Conservation (phyloP, 106 monocot species). For the Acanthochlamys bracteata region DNA sequence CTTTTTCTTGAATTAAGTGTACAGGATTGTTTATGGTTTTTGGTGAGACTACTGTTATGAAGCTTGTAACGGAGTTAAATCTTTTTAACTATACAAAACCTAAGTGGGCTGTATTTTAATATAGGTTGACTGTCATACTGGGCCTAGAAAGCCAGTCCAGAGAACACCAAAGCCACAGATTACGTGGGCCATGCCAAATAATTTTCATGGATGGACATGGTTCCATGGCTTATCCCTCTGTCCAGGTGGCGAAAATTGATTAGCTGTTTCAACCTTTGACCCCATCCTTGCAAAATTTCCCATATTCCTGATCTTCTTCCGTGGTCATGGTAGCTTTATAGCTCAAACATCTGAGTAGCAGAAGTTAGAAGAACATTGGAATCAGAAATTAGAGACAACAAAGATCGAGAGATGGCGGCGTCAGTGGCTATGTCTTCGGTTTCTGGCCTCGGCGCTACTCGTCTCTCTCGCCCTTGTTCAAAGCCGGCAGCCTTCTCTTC, state of each 20-base stretch:
- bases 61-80: no score
- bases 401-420: constrained; percentile 24
- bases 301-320: neutral
- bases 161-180: neutral
- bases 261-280: neutral
- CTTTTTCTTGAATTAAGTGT: no score
- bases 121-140: no score
- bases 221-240: neutral
- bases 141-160: no score
- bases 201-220: neutral
- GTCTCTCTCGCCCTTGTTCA: constrained; percentile 13
- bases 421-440: constrained; percentile 54
- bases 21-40: no score
- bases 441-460: constrained; percentile 35
- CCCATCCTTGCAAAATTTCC: neutral
- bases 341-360: neutral
- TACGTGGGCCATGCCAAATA: neutral
- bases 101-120: no score
- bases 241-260: neutral
- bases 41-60: no score
- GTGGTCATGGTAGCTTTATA: neutral
- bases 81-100: no score
- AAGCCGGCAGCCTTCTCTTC: constrained; percentile 28
- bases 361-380: neutral
- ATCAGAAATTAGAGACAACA: neutral